Evolutionary conservation across 495 filamentous ascomycete genomes (phyloP), one percentile per base, ranked within the genome.

Genomic region (Xylaria scruposa): DNA sequence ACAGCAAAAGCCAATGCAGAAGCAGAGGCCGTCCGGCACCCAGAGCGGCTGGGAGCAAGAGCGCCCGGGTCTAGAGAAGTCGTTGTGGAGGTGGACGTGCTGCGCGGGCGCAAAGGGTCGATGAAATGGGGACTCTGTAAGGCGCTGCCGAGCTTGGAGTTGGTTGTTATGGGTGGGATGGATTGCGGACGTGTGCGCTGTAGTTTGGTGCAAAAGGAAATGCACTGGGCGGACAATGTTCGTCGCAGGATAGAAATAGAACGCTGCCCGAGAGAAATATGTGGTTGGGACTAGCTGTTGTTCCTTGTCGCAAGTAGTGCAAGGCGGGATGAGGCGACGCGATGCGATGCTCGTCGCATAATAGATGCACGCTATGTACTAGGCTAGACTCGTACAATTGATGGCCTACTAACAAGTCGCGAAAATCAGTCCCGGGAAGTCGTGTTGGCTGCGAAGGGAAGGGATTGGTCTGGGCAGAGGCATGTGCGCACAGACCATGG

Each of bases 271-370:
- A 29, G 19, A 10, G 53, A 38, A 53, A 62, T 62, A 13, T 26
- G 42, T 46, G n/a, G 44, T 17, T 29, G 40, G 40, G 53, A 5
- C 17, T 6, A 49, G 58, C 31, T 49, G 8, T 46, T 38, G 29
- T 31, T 54, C 51, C 12, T 10, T 29, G 56, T 58, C 33, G 58
- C 58, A 63, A 53, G 60, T 21, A 31, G 68, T 29, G n/a, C 24
- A 51, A 21, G 29, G 58, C n/a, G 36, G 65, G 36, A 36, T 67
- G 63, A 56, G 49, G 49, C 47, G 56, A 70, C 47, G 68, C 68
- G 68, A 70, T 70, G 59, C 60, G 59, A 70, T 70, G 46, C 68
- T 70, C 36, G 68, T 70, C 59, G 68, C 68, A 59, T 59, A 46
- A 21, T 68, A 60, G 51, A 13, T 68, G 24, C 31, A 33, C 60